Conservation (phyloP, 495 filamentous ascomycete species). For the Acidomyces sp. region DNA sequence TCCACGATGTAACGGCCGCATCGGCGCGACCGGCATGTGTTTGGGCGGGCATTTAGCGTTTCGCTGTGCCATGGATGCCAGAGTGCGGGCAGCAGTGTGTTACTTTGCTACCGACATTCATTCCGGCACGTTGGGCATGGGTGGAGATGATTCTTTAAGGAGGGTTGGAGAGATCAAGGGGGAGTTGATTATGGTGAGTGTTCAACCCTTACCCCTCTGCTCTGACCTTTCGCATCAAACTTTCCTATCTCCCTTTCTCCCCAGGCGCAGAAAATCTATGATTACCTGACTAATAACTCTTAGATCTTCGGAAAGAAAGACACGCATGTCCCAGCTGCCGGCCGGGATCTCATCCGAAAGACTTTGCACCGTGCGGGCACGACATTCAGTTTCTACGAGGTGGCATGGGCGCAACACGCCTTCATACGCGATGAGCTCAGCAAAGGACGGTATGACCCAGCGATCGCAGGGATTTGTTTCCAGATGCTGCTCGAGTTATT, state of each 20-base stretch:
- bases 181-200: constrained; percentile 54
- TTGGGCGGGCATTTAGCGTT: constrained; percentile 85
- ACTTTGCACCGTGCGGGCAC: constrained; percentile 66
- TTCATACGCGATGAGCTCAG: constrained; percentile 94
- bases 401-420: constrained; percentile 84
- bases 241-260: too few species aligned
- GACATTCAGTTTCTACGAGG: constrained; percentile 73
- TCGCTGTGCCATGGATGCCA: constrained; percentile 64
- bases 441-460: constrained; percentile 87
- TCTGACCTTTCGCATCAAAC: background rate
- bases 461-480: constrained; percentile 77
- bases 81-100: constrained; percentile 63
- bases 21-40: constrained; percentile 91
- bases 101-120: constrained; percentile 95
- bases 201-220: background rate
- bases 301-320: constrained; percentile 76
- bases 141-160: constrained; percentile 51
- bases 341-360: constrained; percentile 73
- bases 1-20: constrained; percentile 67
- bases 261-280: too few species aligned
- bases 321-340: constrained; percentile 75
- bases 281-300: background rate
- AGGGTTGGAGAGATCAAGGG: constrained; percentile 62
- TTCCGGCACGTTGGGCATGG: constrained; percentile 54
- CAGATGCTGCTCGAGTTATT: constrained; percentile 84